Percentiles rank a stretch among this genome's conserved stretches.
Conservation (phyloP, 352 stramenopile species). For the Phytophthora fragariae region DNA sequence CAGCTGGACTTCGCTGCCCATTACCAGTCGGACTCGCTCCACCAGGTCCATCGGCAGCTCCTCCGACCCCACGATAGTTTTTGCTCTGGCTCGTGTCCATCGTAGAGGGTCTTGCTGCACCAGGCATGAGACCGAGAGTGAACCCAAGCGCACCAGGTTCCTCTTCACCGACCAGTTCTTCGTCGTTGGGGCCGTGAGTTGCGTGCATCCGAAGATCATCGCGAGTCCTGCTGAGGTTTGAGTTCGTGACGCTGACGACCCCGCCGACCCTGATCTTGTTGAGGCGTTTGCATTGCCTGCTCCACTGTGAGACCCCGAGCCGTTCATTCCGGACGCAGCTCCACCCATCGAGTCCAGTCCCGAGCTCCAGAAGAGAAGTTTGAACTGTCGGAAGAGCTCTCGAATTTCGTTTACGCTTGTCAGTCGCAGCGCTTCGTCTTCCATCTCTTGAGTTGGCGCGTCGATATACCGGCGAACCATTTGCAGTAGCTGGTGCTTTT, state of each 20-base stretch:
- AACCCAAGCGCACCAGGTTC: conserved; percentile 66
- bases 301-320: conserved; percentile 9
- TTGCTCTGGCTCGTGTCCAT: conserved; percentile 49
- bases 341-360: conserved; percentile 29
- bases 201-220: conserved; percentile 46
- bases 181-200: conserved; percentile 22
- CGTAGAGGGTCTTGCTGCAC: conserved; percentile 63
- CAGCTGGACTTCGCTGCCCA: conserved; percentile 50
- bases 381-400: conserved; percentile 94
- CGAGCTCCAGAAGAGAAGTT: conserved; percentile 76
- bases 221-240: conserved; percentile 57
- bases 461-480: conserved; percentile 82
- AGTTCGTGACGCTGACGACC: conserved; percentile 56
- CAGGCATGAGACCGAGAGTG: conserved; percentile 60
- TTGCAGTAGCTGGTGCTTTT: conserved; percentile 84
- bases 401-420: conserved; percentile 91
- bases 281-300: conserved; percentile 32
- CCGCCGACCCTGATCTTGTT: conserved; percentile 52
- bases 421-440: conserved; percentile 79
- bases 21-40: conserved; percentile 17
- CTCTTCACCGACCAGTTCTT: conserved; percentile 67
- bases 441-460: conserved; percentile 70
- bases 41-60: neutral
- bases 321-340: conserved; percentile 2
- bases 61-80: neutral